These are phyloP conservation scores for Kodamaea sp. DNA, from an alignment of 1,139 yeast genomes.

Conservation along the genomic window DNA sequence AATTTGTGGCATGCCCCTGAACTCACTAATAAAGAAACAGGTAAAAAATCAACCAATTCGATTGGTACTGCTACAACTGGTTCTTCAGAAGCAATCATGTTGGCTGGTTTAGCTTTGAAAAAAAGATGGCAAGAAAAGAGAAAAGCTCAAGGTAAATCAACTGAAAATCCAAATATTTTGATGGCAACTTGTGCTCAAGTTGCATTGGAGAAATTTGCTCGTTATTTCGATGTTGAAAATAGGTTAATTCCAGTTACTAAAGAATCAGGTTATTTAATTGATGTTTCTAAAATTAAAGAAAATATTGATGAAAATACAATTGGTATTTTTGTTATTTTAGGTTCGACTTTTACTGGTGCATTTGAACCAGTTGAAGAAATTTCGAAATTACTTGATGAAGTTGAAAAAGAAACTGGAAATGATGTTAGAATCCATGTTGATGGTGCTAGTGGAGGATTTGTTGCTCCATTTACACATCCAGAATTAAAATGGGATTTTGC, in stretches of 20 bases:
- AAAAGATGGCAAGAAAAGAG: constrained; percentile 77
- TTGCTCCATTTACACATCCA: constrained; percentile 81
- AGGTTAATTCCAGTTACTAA: constrained; percentile 65
- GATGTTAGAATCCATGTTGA: constrained; percentile 85
- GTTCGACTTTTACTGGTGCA: constrained; percentile 91
- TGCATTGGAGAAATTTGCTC: constrained; percentile 89
- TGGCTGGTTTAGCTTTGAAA: constrained; percentile 91
- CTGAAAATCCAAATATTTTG: constrained; percentile 71
- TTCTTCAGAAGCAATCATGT: constrained; percentile 89
- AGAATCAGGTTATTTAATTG: constrained; percentile 62
- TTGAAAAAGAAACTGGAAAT: constrained; percentile 63
- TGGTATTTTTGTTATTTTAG: constrained; percentile 84
- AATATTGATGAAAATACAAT: constrained; percentile 86
- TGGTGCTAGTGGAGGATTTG: constrained; percentile 89
- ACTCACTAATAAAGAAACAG: constrained; percentile 24
- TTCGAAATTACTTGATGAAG: constrained; percentile 58
- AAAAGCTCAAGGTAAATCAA: constrained; percentile 55
- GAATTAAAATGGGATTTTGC: constrained; percentile 80
- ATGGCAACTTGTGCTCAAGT: constrained; percentile 97
- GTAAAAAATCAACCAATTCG: constrained; percentile 37
- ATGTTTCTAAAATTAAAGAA: constrained; percentile 54
- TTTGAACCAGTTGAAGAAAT: constrained; percentile 74
- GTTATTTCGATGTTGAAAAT: constrained; percentile 88
- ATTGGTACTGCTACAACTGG: constrained; percentile 93
- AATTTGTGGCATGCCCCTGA: constrained; percentile 78